Evolutionary conservation across 768 basidiomycete species (phyloP).

Genomic region (Mycena vitilis): DNA sequence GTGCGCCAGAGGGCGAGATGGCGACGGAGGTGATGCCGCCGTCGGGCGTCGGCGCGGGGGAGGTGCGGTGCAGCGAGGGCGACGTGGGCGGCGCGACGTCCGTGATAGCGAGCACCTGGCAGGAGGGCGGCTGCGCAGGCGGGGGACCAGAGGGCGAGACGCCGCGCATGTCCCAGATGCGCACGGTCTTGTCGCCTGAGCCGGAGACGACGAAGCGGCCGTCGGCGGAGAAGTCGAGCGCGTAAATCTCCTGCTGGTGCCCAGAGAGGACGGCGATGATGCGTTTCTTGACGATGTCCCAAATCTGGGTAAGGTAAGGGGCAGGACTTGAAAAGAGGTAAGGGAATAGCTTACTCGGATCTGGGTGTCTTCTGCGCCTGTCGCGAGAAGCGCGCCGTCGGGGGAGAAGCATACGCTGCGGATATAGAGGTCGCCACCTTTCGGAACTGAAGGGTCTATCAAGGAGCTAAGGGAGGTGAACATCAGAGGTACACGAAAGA

Average conservation of each 20-base stretch:
- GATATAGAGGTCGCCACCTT: slow-evolving; percentile 61
- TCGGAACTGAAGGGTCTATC: slow-evolving; percentile 37
- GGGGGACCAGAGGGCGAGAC: slow-evolving; percentile 20
- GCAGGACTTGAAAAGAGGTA: slow-evolving; percentile 40
- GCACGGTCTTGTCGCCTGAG: slow-evolving; percentile 63
- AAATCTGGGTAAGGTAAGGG: slow-evolving; percentile 61
- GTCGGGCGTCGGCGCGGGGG: slow-evolving; percentile 38
- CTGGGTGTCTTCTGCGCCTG: slow-evolving; percentile 85
- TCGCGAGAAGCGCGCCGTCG: slow-evolving; percentile 83
- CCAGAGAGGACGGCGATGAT: slow-evolving; percentile 79
- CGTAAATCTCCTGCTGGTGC: slow-evolving; percentile 86
- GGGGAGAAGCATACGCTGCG: slow-evolving; percentile 89
- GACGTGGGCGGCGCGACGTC: slow-evolving; percentile 43
- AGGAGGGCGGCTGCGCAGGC: slow-evolving; percentile 65
- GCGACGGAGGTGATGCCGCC: slow-evolving; percentile 73
- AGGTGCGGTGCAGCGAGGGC: slow-evolving; percentile 38
- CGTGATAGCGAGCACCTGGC: slow-evolving; percentile 40
- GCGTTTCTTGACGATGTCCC: slow-evolving; percentile 79
- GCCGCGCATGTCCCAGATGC: slow-evolving; percentile 43
- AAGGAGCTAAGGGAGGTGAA: slow-evolving; percentile 22
- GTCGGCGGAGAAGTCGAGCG: slow-evolving; percentile 82
- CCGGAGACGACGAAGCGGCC: slow-evolving; percentile 82
- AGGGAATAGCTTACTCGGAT: slow-evolving; percentile 66
- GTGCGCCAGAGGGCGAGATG: slow-evolving; percentile 69
- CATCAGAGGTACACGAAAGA: slow-evolving; percentile 56